Conservation (phyloP, 257 asterid species). For the Ajuga chamaepitys region DNA sequence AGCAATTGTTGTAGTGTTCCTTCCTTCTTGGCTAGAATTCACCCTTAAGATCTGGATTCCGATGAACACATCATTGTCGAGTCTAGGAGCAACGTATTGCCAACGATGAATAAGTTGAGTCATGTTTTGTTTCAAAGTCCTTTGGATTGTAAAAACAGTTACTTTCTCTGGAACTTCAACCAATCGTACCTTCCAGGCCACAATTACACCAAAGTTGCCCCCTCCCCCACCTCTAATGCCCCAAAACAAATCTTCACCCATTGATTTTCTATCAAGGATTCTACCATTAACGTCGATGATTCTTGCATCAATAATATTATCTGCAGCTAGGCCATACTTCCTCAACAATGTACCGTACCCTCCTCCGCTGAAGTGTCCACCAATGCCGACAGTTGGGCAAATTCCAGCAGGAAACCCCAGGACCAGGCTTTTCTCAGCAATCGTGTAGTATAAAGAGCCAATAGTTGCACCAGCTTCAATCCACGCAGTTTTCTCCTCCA, state of each 20-base stretch:
- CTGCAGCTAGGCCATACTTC: background rate
- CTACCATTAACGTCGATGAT: background rate
- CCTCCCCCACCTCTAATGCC: constrained; percentile 6
- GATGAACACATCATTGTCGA: background rate
- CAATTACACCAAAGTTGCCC: background rate
- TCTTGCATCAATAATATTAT: background rate
- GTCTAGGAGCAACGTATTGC: background rate
- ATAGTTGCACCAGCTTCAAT: too few relatives aligned
- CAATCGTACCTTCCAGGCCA: background rate
- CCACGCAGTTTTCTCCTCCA: too few relatives aligned
- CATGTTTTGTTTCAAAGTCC: background rate
- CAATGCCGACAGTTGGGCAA: background rate
- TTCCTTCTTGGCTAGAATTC: background rate
- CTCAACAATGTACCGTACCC: background rate
- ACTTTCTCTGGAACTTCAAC: background rate
- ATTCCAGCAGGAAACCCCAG: background rate
- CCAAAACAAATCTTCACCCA: constrained; percentile 4
- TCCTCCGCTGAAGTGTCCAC: background rate
- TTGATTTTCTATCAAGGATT: background rate
- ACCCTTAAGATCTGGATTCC: background rate
- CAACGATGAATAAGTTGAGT: background rate
- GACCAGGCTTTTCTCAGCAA: too few relatives aligned
- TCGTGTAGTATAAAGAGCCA: too few relatives aligned
- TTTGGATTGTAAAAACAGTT: background rate
- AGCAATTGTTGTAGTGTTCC: background rate